phyloP scores from a whole-genome alignment of 2,329 filamentous ascomycete genomes.

The Camptophora hylomeconis region DNA sequence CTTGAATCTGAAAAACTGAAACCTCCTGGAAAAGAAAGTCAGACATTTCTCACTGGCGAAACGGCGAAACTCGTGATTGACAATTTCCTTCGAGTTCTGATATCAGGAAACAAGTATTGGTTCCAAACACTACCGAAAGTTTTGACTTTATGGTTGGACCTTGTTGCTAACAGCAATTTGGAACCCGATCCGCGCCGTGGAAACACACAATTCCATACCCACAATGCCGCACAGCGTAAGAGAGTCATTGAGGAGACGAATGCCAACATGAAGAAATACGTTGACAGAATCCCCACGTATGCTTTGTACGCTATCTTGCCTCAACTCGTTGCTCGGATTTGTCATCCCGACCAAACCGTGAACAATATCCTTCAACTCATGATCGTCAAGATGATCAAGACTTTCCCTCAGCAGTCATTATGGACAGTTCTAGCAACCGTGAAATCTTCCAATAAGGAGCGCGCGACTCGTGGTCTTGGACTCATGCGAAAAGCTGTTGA shows the following conservation, averaged over 20 bases:
- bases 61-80: conserved; percentile 80
- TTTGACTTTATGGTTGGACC: conserved; percentile 85
- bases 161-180: conserved; percentile 63
- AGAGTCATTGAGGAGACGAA: conserved; percentile 59
- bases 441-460: conserved; percentile 62
- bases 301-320: conserved; percentile 55
- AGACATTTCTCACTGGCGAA: conserved; percentile 67
- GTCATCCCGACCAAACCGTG: conserved; percentile 66
- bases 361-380: conserved; percentile 66
- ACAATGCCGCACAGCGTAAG: conserved; percentile 39
- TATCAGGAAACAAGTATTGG: conserved; percentile 85
- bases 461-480: conserved; percentile 40
- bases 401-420: conserved; percentile 80
- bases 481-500: conserved; percentile 30
- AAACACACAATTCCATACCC: conserved; percentile 33
- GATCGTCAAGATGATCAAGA: conserved; percentile 70
- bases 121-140: conserved; percentile 89
- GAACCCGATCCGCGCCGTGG: conserved; percentile 38
- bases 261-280: conserved; percentile 65
- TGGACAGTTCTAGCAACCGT: conserved; percentile 85
- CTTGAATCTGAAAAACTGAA: conserved; percentile 77
- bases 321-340: conserved; percentile 91
- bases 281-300: conserved; percentile 37
- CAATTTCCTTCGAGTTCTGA: conserved; percentile 78
- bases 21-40: conserved; percentile 61